phyloP scores from a whole-genome alignment of 768 basidiomycete species.

The Pisolithus marmoratus region DNA sequence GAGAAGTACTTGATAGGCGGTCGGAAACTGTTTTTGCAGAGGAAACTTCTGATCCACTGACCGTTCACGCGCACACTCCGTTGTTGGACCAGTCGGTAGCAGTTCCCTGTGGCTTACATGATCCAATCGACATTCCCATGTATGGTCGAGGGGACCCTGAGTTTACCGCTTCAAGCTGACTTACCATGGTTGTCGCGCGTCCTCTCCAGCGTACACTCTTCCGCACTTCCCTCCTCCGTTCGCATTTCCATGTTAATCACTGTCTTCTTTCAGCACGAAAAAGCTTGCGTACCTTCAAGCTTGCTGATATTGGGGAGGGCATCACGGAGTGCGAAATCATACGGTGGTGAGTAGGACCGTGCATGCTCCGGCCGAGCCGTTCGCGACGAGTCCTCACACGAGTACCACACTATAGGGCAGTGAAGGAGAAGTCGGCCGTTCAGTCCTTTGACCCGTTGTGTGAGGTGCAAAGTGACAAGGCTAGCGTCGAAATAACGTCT shows the following conservation, averaged over 20 bases:
- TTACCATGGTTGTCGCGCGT: conserved; percentile 5
- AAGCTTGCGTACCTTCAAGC: conserved; percentile 58
- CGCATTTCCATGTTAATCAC: conserved; percentile 33
- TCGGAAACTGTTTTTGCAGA: no score
- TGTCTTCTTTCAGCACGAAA: conserved; percentile 29
- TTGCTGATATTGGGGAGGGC: conserved; percentile 86
- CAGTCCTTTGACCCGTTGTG: conserved; percentile 69
- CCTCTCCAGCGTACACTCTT: conserved; percentile 17
- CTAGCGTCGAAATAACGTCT: conserved; percentile 85
- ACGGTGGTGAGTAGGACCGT: conserved; percentile 54
- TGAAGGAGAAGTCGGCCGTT: conserved; percentile 46
- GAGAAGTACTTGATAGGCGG: no score
- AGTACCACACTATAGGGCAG: conserved; percentile 42
- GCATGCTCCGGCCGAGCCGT: conserved; percentile 22
- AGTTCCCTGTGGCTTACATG: no score
- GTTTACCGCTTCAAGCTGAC: neutral
- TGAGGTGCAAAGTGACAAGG: conserved; percentile 89
- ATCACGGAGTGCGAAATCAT: conserved; percentile 90
- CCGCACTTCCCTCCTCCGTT: conserved; percentile 24
- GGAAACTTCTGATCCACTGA: no score
- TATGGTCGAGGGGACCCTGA: no score
- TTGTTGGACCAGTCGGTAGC: no score
- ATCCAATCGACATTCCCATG: no score
- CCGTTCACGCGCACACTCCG: no score
- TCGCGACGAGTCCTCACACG: neutral